Conservation (phyloP, 768 basidiomycete species). For the Serendipita sp. region DNA sequence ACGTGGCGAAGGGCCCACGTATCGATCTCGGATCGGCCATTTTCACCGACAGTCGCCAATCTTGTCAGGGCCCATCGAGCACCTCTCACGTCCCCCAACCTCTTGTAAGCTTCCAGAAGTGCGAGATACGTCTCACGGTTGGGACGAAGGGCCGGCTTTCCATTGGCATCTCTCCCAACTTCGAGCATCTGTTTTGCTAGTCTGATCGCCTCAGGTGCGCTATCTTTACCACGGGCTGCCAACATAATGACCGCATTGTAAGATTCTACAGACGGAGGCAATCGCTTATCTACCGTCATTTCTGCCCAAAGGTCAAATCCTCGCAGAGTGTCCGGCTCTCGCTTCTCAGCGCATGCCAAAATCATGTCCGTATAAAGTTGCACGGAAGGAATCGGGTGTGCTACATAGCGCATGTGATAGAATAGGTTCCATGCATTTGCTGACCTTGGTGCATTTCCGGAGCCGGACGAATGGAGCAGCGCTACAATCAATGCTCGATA, state of each 20-base stretch:
- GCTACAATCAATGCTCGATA: constrained; percentile 54
- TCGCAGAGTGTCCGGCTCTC: constrained; percentile 64
- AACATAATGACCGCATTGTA: constrained; percentile 76
- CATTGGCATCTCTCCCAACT: constrained; percentile 47
- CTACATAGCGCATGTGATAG: constrained; percentile 89
- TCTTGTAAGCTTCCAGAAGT: constrained; percentile 78
- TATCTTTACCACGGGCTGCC: constrained; percentile 48
- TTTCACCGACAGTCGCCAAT: constrained; percentile 32
- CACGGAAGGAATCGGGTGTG: constrained; percentile 64
- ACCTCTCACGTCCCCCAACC: constrained; percentile 65
- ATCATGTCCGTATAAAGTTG: constrained; percentile 76
- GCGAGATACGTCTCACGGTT: constrained; percentile 58
- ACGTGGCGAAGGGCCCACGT: constrained; percentile 65
- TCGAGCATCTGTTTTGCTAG: constrained; percentile 80
- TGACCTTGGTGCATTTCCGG: constrained; percentile 26
- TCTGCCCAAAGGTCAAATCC: constrained; percentile 88
- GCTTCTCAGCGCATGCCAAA: constrained; percentile 45
- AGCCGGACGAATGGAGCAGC: constrained; percentile 30
- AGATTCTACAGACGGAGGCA: constrained; percentile 47
- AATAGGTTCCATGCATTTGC: constrained; percentile 91
- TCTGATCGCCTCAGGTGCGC: constrained; percentile 69
- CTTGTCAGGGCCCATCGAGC: constrained; percentile 86
- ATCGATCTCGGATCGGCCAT: constrained; percentile 22
- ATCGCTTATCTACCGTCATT: constrained; percentile 58
- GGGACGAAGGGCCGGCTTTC: constrained; percentile 29